Evolutionary conservation across 768 basidiomycete species (phyloP).

Genomic region (Leccinum variicolor): DNA sequence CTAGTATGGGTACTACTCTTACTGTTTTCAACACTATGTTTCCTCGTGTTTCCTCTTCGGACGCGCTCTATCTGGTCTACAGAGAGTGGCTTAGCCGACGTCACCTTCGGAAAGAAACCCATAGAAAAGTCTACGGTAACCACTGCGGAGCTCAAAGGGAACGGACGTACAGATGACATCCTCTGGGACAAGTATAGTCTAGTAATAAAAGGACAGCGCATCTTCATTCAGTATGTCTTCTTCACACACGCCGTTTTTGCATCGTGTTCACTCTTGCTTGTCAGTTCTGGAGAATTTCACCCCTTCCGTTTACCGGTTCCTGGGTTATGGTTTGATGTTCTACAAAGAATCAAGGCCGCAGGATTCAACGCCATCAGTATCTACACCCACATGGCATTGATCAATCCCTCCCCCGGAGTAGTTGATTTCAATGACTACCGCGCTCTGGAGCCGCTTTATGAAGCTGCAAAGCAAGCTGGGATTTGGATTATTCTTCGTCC

Average conservation of each 20-base stretch:
- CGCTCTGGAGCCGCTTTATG: conserved; percentile 64
- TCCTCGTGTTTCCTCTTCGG: conserved; percentile 14
- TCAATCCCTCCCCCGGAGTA: conserved; percentile 70
- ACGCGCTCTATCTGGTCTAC: conserved; percentile 2
- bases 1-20: conserved; percentile 17
- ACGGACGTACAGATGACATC: conserved; percentile 37
- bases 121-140: conserved; percentile 1
- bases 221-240: conserved; percentile 64
- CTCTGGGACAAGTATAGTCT: conserved; percentile 72
- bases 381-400: conserved; percentile 77
- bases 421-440: conserved; percentile 73
- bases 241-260: background rate
- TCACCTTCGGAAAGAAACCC: background rate
- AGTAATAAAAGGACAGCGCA: conserved; percentile 61
- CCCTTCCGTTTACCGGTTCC: conserved; percentile 79
- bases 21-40: conserved; percentile 11
- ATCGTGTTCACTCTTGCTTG: background rate
- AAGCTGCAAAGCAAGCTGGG: conserved; percentile 70
- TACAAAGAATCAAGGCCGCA: conserved; percentile 77
- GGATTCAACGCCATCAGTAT: conserved; percentile 78
- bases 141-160: conserved; percentile 17
- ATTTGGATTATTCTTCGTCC: conserved; percentile 80
- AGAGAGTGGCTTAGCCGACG: background rate
- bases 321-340: conserved; percentile 75
- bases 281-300: conserved; percentile 82